Evolutionary conservation across 2,329 filamentous ascomycete genomes (phyloP), one percentile per base, ranked within the genome.

Genomic region (Coniella lustricola): DNA sequence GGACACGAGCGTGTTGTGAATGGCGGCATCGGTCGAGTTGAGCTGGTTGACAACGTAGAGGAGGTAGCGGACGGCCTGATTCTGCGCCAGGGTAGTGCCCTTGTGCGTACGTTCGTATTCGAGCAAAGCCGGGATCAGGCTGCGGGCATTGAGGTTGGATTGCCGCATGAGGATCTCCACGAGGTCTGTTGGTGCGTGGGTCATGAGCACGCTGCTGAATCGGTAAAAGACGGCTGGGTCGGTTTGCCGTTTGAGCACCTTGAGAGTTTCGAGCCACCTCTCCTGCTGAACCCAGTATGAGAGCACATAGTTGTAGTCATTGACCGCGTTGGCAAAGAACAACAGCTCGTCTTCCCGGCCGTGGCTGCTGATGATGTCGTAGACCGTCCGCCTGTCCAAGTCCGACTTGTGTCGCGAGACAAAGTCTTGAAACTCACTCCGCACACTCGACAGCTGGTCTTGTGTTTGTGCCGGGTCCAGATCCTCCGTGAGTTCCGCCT

Each of bases 271-370:
- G 4, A 73, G 69, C 93, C 93, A 98, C 58, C 87, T 81, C 67
- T 97, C 93, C 51, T 91, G 79, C 66, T 97, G 93, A 16, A 97
- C 85, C 93, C 93, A 98, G 67, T 98, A 98, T 9, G 88, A 87
- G 13, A 98, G 72, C 18, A 97, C 90, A 61, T 95, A 98, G 63
- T 94, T 88, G 69, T 93, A 90, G 65, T 98, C 93, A 59, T 91
- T 86, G 40, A 94, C 77, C 7, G 86, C 81, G 50, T 85, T 93
- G 17, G 93, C 93, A 67, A 90, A 98, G 68, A 84, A 93, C 0
- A 98, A 74, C 3, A 98, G 73, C 64, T 98, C 93, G 57, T 91
- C 85, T 67, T 98, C 93, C 49, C 93, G 79, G 14, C 91, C 93
- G 63, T 98, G 93, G 57, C 90, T 95, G 66, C 89, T 91, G 60